Conservation (phyloP, 768 basidiomycete genomes). For the Gymnopilus dilepis region DNA sequence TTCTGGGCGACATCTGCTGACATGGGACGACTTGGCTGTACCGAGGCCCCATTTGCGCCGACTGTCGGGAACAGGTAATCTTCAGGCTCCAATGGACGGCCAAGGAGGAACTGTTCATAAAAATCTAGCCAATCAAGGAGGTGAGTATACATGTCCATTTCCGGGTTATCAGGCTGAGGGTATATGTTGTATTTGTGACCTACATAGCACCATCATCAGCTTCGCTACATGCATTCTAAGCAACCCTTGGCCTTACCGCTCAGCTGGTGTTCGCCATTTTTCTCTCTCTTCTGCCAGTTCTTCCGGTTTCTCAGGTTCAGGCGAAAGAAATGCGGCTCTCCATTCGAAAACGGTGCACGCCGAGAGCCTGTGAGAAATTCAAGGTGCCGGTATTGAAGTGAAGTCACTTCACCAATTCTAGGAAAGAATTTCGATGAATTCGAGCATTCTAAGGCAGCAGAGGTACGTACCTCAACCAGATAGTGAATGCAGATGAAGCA, state of each 20-base stretch:
- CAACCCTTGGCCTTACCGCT: too few relatives aligned
- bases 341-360: too few relatives aligned
- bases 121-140: slow-evolving; percentile 30
- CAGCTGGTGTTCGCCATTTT: slow-evolving; percentile 28
- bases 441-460: too few relatives aligned
- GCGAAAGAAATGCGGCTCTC: too few relatives aligned
- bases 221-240: too few relatives aligned
- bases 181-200: slow-evolving; percentile 41
- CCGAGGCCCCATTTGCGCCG: slow-evolving; percentile 27
- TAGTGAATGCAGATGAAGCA: slow-evolving; percentile 28
- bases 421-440: too few relatives aligned
- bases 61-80: slow-evolving; percentile 39
- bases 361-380: too few relatives aligned
- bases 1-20: slow-evolving; percentile 35
- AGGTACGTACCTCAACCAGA: slow-evolving; percentile 36
- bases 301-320: too few relatives aligned
- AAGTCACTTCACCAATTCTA: too few relatives aligned
- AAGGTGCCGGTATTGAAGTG: too few relatives aligned
- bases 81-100: slow-evolving; percentile 34
- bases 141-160: slow-evolving; percentile 35
- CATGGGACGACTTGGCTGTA: slow-evolving; percentile 30
- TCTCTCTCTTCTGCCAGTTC: slow-evolving; percentile 33
- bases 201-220: neutral
- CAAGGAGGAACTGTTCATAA: slow-evolving; percentile 23
- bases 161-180: slow-evolving; percentile 34